Evolutionary conservation across 176 grass and related monocot species (phyloP).

Genomic region (Aegilops speltoides): DNA sequence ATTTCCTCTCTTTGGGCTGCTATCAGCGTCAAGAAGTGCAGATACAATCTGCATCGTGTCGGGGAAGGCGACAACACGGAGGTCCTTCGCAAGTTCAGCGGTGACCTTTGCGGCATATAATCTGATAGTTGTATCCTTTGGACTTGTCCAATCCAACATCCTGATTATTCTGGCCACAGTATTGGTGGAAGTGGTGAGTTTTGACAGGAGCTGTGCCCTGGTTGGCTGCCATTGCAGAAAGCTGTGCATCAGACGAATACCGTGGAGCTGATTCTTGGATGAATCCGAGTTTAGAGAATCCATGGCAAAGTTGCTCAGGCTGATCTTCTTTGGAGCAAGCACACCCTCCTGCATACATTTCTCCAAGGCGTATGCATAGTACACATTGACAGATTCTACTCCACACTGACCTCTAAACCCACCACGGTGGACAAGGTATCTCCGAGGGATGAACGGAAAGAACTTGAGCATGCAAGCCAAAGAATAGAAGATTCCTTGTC

Average conservation of each 20-base stretch:
- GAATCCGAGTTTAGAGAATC: background rate
- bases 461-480: background rate
- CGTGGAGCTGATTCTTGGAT: background rate
- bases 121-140: background rate
- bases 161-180: background rate
- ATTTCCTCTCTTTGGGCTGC: background rate
- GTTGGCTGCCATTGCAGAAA: background rate
- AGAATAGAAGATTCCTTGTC: constrained; percentile 9
- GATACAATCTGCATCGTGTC: background rate
- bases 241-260: background rate
- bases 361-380: constrained; percentile 11
- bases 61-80: background rate
- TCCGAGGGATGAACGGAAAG: background rate
- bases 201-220: background rate
- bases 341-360: background rate
- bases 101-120: background rate
- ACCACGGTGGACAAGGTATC: background rate
- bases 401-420: background rate
- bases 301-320: constrained; percentile 1
- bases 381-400: background rate
- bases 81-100: background rate
- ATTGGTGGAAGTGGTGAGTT: background rate
- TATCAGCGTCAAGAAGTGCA: background rate
- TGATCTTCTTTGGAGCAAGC: background rate
- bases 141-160: background rate